These are phyloP conservation scores for Ceratobasidium sp. DNA, from an alignment of 1,284 basidiomycete species.

Conservation along the genomic window DNA sequence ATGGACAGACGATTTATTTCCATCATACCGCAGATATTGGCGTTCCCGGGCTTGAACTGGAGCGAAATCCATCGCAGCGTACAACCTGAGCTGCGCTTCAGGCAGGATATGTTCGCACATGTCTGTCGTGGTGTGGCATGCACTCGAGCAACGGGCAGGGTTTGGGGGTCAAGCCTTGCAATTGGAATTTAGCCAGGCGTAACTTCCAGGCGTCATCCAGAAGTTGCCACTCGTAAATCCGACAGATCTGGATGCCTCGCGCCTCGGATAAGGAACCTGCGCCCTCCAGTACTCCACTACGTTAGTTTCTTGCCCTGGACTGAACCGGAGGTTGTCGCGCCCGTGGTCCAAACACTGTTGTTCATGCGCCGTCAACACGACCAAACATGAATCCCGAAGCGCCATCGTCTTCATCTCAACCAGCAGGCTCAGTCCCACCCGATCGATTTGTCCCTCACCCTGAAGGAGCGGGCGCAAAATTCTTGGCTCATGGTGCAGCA, in stretches of 20 bases:
- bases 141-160: no score
- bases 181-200: no score
- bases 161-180: no score
- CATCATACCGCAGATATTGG: not conserved
- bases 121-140: no score
- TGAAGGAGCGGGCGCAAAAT: not conserved
- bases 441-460: not conserved
- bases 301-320: no score
- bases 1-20: not conserved
- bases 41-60: not conserved
- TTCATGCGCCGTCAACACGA: no score
- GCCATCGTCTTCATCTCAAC: not conserved
- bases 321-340: no score
- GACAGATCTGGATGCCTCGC: not conserved
- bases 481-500: not conserved
- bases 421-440: not conserved
- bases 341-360: no score
- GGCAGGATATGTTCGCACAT: slow-evolving; percentile 4
- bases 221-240: not conserved
- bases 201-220: not conserved
- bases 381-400: no score
- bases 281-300: no score
- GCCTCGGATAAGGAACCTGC: no score
- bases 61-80: not conserved
- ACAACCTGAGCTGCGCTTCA: not conserved